Conservation (phyloP, 2,329 filamentous ascomycete genomes). For the Thelonectria olida region DNA sequence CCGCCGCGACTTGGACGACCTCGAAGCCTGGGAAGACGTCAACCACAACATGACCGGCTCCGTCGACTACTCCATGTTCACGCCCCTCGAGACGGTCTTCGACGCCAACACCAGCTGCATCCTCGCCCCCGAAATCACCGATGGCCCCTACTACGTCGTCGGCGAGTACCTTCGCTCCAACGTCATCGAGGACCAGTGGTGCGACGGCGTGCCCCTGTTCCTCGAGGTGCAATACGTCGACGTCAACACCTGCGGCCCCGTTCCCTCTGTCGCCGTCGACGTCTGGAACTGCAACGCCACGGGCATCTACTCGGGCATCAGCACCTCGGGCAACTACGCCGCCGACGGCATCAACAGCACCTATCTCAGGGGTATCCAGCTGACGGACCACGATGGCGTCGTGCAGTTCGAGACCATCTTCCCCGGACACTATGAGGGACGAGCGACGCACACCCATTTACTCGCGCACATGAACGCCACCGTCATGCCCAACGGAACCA, state of each 20-base stretch:
- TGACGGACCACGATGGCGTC: constrained; percentile 51
- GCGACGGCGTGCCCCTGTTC: constrained; percentile 48
- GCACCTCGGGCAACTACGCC: constrained; percentile 47
- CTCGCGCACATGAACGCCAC: constrained; percentile 47
- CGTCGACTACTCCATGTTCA: constrained; percentile 16
- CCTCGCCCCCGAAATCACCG: constrained; percentile 18
- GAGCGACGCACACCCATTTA: constrained; percentile 52
- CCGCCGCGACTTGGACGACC: constrained; percentile 20
- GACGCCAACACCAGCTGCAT: constrained; percentile 23
- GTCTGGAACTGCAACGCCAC: constrained; percentile 57
- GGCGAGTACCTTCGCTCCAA: constrained; percentile 51
- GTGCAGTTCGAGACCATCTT: constrained; percentile 53
- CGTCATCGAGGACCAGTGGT: constrained; percentile 50
- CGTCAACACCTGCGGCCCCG: constrained; percentile 51
- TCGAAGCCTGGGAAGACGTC: constrained; percentile 17
- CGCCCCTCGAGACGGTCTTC: constrained; percentile 13
- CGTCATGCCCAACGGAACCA: constrained; percentile 58
- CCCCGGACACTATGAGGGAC: constrained; percentile 54
- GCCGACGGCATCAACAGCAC: constrained; percentile 46
- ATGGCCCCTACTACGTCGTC: constrained; percentile 40
- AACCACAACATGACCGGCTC: constrained; percentile 22
- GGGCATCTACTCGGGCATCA: constrained; percentile 55
- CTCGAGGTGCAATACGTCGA: constrained; percentile 56
- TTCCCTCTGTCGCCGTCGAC: constrained; percentile 51
- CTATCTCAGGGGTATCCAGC: constrained; percentile 52